Evolutionary conservation across 106 monocot genomes (phyloP), one percentile per base, ranked within the genome.

Genomic region (Alisma plantagoaquatica): DNA sequence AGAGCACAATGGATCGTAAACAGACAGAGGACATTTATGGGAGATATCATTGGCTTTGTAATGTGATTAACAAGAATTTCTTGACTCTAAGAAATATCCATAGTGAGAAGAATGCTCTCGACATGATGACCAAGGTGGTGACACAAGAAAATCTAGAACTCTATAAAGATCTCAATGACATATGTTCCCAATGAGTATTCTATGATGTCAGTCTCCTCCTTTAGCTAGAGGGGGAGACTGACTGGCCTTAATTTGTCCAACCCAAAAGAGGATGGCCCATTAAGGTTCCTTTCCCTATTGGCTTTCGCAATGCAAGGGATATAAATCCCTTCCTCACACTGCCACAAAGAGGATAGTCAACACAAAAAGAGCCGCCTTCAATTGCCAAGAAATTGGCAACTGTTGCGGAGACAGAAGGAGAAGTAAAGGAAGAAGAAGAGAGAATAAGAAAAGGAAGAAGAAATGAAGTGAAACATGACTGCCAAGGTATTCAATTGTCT

Each of bases 161-260:
- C 26, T 46, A 25, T 18, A 46, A 4, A 46, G 17, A 46, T 4
- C 17, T 46, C 4, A 18, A 4, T 18, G 45, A 18, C 19, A 17
- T 46, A 3, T 10, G 5, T 18, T 46, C 45, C 45, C 7, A 46
- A 15, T 46, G 5, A 46, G 11, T 17, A 18, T 18, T 38, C 14
- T 9, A 46, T 46, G 45, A 10, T 9, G 11, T 46, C 35, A 38
- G 14, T 14, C 11, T 18, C 45, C 19, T 18, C 45, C 45, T 17
- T 15, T 46, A 18, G 45, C 17, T 46, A 18, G 45, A 46, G n/a
- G 45, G 45, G 45, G 45, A 46, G 45, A 46, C 19, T 46, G 45
- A 15, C 14, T 6, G 35, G n/a, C n/a, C n/a, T n/a, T n/a, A n/a
- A n/a, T n/a, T n/a, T n/a, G n/a, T n/a, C n/a, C n/a, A n/a, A n/a